Conservation (phyloP, 371 early-diverging fungal genomes). For the Mortierella sp. region DNA sequence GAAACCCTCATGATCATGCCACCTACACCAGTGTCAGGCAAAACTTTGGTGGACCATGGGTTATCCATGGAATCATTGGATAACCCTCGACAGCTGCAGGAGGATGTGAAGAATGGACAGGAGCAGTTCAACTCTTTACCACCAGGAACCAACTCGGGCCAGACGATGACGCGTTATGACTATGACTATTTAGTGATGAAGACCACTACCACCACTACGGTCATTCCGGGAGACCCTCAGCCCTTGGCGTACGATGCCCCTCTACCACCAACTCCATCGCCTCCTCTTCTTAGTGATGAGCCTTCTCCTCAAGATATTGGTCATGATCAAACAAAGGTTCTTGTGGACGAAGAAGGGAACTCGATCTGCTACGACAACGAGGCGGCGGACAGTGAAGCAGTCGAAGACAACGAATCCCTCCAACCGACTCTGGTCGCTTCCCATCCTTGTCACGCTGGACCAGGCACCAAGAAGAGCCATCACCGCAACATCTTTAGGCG, state of each 20-base stretch:
- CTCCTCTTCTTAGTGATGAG: too few species aligned
- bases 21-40: not conserved
- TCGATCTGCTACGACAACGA: too few species aligned
- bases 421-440: not conserved
- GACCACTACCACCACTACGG: not conserved
- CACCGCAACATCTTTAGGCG: conserved; percentile 31
- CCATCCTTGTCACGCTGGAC: not conserved
- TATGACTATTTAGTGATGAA: not conserved
- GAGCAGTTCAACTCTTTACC: too few species aligned
- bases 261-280: too few species aligned
- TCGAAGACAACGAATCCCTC: too few species aligned
- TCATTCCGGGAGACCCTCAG: conserved; percentile 3
- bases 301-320: too few species aligned
- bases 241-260: too few species aligned
- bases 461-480: conserved; percentile 9
- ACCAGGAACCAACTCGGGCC: too few species aligned
- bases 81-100: not conserved
- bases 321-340: too few species aligned
- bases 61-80: not conserved
- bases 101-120: too few species aligned
- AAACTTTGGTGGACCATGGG: not conserved
- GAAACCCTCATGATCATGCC: conserved; percentile 4
- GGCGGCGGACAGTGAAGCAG: too few species aligned
- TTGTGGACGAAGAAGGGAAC: too few species aligned
- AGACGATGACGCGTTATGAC: conserved; percentile 17